Conservation (phyloP, 495 filamentous ascomycete species). For the Penicillium subrubescens region DNA sequence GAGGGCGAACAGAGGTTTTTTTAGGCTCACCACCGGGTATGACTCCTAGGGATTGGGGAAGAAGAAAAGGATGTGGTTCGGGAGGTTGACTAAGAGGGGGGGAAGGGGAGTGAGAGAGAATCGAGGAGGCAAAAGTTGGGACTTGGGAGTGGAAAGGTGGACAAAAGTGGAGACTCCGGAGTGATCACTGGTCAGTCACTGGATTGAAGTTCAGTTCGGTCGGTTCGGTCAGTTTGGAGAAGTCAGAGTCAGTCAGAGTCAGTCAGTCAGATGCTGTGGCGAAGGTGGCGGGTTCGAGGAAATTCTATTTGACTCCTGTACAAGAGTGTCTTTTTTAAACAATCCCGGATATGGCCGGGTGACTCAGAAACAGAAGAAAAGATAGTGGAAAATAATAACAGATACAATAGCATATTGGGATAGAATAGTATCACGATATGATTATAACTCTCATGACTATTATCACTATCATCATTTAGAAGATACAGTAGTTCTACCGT, state of each 20-base stretch:
- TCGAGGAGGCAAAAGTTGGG: slow-evolving; percentile 10
- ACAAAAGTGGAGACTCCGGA: not conserved
- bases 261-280: slow-evolving; percentile 24
- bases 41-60: not conserved
- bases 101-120: not conserved
- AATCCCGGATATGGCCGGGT: slow-evolving; percentile 5
- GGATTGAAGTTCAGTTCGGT: not conserved
- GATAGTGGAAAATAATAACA: not conserved
- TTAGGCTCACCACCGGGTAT: slow-evolving; percentile 7
- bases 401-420: too few relatives aligned
- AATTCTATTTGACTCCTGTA: too few relatives aligned
- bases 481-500: too few relatives aligned
- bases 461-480: not conserved
- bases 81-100: slow-evolving; percentile 1
- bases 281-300: slow-evolving; percentile 34
- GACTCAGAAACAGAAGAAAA: not conserved
- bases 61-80: not conserved
- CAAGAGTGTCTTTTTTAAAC: too few relatives aligned
- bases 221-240: not conserved
- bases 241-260: slow-evolving; percentile 7
- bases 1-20: not conserved
- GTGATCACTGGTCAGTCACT: too few relatives aligned
- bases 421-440: too few relatives aligned
- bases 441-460: not conserved
- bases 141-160: not conserved